These are phyloP conservation scores for Linaria vulgaris DNA, from an alignment of 257 asterid genomes.

Conservation along the genomic window DNA sequence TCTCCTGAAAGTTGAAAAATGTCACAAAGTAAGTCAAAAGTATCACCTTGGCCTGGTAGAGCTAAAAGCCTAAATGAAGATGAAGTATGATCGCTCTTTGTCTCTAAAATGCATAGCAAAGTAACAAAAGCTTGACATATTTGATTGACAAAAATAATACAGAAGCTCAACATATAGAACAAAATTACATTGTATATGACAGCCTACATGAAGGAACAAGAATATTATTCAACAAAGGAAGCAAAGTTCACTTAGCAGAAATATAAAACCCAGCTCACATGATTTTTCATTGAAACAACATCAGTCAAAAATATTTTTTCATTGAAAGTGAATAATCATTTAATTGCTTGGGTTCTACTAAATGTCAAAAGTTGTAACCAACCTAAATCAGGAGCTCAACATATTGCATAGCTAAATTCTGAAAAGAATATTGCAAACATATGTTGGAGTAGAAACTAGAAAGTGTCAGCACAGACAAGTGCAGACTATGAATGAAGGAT, in stretches of 20 bases:
- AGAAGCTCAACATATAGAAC: background rate
- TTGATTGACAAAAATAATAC: conserved; percentile 1
- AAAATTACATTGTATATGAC: background rate
- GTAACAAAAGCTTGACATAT: background rate
- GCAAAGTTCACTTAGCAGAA: background rate
- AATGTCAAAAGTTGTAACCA: conserved; percentile 1
- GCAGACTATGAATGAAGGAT: background rate
- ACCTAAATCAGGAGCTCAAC: conserved; percentile 4
- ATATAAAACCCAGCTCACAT: conserved; percentile 1
- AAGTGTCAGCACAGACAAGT: conserved; percentile 6
- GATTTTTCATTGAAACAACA: background rate
- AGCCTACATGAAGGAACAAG: background rate
- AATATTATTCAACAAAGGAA: background rate
- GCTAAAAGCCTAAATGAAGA: conserved; percentile 11
- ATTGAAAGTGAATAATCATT: conserved; percentile 3
- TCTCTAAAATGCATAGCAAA: conserved; percentile 18
- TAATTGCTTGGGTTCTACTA: background rate
- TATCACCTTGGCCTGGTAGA: background rate
- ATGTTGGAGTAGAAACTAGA: conserved; percentile 15
- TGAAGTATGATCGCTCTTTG: conserved; percentile 6
- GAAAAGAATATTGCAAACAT: conserved; percentile 5
- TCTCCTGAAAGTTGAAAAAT: conserved; percentile 56
- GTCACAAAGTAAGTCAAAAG: conserved; percentile 18
- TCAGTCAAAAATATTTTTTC: background rate
- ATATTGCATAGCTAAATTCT: conserved; percentile 1